Base-by-base conservation (phyloP, 2,329 filamentous ascomycete genomes). In the Dothideomycetes sp. region DNA sequence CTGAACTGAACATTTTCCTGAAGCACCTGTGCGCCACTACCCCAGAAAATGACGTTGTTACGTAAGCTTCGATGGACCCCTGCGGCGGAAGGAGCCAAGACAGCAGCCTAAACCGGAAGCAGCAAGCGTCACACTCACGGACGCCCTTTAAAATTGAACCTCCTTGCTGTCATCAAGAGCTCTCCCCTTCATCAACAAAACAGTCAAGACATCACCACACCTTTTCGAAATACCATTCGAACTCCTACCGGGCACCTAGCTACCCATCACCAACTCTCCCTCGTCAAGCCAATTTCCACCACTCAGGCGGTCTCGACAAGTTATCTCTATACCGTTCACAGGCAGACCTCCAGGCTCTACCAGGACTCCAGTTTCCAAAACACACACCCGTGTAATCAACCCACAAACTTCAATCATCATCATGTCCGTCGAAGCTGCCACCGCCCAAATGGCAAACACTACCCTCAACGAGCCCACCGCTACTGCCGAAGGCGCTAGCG, bases 341-440 rank as follows among this genome's bases (percentile, higher is more conserved):
- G 59, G 60, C 55, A 57, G 49, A 51, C 50, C 49, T 56, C 51
- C 49, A 49, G 50, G 56, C 57, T 58, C 47, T 54, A 56, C 58
- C 57, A 60, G 59, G 60, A 62, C 58, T 55, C 22, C 43, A 57
- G 59, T 62, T 64, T 64, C 58, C 45, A 33, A 19, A 36, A 35
- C 38, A 36, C 45, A 42, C 42, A 42, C 45, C 43, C 72, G 72
- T 72, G 67, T 67, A 64, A 64, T 67, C 65, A 69, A 68, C 64
- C 60, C 63, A 63, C 55, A 71, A 66, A 60, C 62, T 61, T 60
- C 49, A 45, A 60, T 27, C 60, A 59, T 68, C 70, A 85, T 69
- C 66, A 96, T 96, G 89, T 94, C 88, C 83, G 77, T 85, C 73
- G 81, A 84, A 69, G 79, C 83, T 75, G 76, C 82, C 74, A 79